Evolutionary conservation across 768 basidiomycete species (phyloP).

Genomic region (Boletales sp.): DNA sequence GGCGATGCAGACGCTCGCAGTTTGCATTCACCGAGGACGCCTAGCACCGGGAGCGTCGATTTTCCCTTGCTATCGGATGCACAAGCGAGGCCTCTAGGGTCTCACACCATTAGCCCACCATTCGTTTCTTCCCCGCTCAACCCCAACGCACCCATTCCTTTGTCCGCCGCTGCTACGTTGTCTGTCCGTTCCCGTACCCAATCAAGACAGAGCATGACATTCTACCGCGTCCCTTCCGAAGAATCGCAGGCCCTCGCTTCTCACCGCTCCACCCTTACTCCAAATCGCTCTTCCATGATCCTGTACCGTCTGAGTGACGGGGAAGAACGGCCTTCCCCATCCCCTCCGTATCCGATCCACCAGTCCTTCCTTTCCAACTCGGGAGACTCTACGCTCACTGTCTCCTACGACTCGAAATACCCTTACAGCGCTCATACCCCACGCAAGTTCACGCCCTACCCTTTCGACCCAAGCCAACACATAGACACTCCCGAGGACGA

Average conservation of each 20-base stretch:
- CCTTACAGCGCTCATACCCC: slow-evolving; percentile 38
- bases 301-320: slow-evolving; percentile 55
- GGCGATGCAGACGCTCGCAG: slow-evolving; percentile 6
- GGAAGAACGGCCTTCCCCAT: slow-evolving; percentile 28
- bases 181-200: slow-evolving; percentile 35
- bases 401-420: slow-evolving; percentile 63
- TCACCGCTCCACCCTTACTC: slow-evolving; percentile 12
- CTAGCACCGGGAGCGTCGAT: slow-evolving; percentile 27
- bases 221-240: slow-evolving; percentile 44
- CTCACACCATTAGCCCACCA: slow-evolving; percentile 21
- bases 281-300: slow-evolving; percentile 57
- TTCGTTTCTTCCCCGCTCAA: slow-evolving; percentile 56
- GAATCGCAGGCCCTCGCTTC: slow-evolving; percentile 41
- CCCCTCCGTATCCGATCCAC: slow-evolving; percentile 35
- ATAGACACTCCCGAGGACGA: slow-evolving; percentile 64
- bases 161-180: slow-evolving; percentile 7
- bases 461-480: slow-evolving; percentile 63
- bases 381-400: slow-evolving; percentile 46
- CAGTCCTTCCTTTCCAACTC: slow-evolving; percentile 50
- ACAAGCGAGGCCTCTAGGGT: slow-evolving; percentile 18
- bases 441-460: slow-evolving; percentile 59
- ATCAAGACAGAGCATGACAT: slow-evolving; percentile 38
- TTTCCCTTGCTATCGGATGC: slow-evolving; percentile 27
- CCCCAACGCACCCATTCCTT: slow-evolving; percentile 31
- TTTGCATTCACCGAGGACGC: slow-evolving; percentile 12